Conservation (phyloP, 148 eudicot species). For the Pharnaceum exiguum region DNA sequence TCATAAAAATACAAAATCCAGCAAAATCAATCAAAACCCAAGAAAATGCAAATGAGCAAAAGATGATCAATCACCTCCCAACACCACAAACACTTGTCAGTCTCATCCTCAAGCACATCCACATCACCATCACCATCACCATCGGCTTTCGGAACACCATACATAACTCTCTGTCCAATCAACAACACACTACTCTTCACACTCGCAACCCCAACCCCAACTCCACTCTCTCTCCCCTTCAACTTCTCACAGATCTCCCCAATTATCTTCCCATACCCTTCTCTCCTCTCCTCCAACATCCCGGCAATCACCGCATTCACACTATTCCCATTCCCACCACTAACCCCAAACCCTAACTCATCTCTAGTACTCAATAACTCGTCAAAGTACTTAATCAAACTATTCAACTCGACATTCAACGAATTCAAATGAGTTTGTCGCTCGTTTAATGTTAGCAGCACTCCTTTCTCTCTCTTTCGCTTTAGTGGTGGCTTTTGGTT, state of each 20-base stretch:
- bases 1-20: too few relatives aligned
- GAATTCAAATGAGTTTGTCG: too few relatives aligned
- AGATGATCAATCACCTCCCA: conserved; percentile 67
- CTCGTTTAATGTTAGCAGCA: too few relatives aligned
- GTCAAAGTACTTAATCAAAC: conserved; percentile 45
- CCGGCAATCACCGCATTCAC: conserved; percentile 50
- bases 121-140: conserved; percentile 86
- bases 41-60: not conserved
- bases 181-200: conserved; percentile 63
- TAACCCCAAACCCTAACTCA: conserved; percentile 14
- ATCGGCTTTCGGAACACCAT: conserved; percentile 55
- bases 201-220: conserved; percentile 43
- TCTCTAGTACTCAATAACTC: conserved; percentile 29
- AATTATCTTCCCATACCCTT: conserved; percentile 51
- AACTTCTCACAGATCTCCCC: conserved; percentile 44
- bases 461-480: conserved; percentile 48
- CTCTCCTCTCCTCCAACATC: conserved; percentile 70
- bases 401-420: conserved; percentile 39
- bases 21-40: too few relatives aligned
- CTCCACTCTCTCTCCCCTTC: conserved; percentile 35
- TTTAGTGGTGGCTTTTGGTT: too few relatives aligned
- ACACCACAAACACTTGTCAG: conserved; percentile 70
- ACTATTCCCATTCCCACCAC: conserved; percentile 7
- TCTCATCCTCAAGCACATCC: conserved; percentile 83
- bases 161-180: conserved; percentile 64